Evolutionary conservation across 495 filamentous ascomycete species (phyloP), one percentile per base, ranked within the genome.

Genomic region (Neurospora tetraspora): DNA sequence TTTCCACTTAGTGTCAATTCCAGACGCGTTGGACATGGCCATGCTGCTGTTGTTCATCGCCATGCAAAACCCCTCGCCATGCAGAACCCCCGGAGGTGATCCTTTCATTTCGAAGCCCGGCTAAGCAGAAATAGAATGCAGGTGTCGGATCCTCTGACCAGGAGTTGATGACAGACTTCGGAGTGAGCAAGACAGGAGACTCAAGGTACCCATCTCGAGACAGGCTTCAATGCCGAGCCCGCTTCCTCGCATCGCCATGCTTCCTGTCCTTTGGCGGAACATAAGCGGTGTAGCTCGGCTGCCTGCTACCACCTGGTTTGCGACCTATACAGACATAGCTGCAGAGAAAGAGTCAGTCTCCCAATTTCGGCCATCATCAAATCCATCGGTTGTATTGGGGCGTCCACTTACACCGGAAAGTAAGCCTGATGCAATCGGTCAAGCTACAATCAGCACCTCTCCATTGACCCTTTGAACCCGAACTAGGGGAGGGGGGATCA

Each of bases 381-480:
- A 59, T 59, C 6, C 4, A 59, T 14, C 11, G 20, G 11, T 59
- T 14, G 47, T 7, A 69, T 69, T 43, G 27, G 47, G 31, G 38
- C 40, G 38, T 27, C 5, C n/a, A 86, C 91, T 82, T 79, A 93
- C 89, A 93, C 79, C 53, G 91, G 91, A 73, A 93, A 93, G 79
- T 94, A 94, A 71, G 91, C 88, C 84, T 88, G 20, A 9, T 31
- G 69, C 27, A 59, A 27, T 34, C 18, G n/a, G 10, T 1, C n/a
- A 37, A 70, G 2, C 20, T 12, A 43, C 9, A 59, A n/a, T 53
- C 20, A 53, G 69, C 18, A 16, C 12, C 16, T 9, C 14, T 37
- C 11, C 69, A 27, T 20, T 53, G n/a, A n/a, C 36, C 59, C 47
- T 69, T 39, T 45, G 34, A 39, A 69, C 39, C 39, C 39, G 37